These are phyloP conservation scores for Corymbia calophylla DNA, from an alignment of 441 rosid species.

Conservation along the genomic window DNA sequence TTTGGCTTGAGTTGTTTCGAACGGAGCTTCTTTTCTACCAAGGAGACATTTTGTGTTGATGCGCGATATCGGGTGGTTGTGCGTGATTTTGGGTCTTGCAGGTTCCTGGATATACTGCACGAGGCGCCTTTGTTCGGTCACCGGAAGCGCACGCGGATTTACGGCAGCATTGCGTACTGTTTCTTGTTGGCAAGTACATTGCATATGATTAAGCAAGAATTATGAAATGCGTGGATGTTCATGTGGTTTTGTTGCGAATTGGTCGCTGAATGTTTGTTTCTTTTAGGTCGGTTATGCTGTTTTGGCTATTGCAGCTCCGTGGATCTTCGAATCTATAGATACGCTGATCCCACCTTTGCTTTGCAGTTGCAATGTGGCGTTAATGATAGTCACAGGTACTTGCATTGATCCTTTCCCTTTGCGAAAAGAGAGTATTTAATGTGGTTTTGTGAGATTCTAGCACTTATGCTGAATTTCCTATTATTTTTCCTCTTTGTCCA, in stretches of 20 bases:
- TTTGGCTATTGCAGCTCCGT: conserved; percentile 65
- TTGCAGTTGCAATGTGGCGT: conserved; percentile 67
- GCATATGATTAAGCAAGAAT: background rate
- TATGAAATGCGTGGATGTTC: background rate
- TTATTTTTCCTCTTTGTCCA: background rate
- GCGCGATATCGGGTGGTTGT: background rate
- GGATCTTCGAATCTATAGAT: conserved; percentile 40
- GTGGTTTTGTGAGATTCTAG: background rate
- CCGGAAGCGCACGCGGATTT: conserved; percentile 63
- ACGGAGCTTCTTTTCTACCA: background rate
- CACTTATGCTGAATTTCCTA: background rate
- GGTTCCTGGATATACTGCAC: conserved; percentile 89
- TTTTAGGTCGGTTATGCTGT: conserved; percentile 76
- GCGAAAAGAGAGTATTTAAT: background rate
- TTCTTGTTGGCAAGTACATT: conserved; percentile 54
- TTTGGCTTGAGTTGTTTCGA: background rate
- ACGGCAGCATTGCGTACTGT: conserved; percentile 69
- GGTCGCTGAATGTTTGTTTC: background rate
- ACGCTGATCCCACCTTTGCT: conserved; percentile 47
- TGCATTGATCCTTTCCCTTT: background rate
- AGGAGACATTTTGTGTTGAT: background rate
- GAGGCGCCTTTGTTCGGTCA: conserved; percentile 89
- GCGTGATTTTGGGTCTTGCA: conserved; percentile 12
- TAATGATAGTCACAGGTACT: conserved; percentile 68
- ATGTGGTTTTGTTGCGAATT: background rate